Percentiles rank a stretch among this genome's conserved stretches.
These are phyloP conservation scores for Fusarium pilosicola DNA, from an alignment of 2,329 filamentous ascomycete species.

Conservation along the genomic window DNA sequence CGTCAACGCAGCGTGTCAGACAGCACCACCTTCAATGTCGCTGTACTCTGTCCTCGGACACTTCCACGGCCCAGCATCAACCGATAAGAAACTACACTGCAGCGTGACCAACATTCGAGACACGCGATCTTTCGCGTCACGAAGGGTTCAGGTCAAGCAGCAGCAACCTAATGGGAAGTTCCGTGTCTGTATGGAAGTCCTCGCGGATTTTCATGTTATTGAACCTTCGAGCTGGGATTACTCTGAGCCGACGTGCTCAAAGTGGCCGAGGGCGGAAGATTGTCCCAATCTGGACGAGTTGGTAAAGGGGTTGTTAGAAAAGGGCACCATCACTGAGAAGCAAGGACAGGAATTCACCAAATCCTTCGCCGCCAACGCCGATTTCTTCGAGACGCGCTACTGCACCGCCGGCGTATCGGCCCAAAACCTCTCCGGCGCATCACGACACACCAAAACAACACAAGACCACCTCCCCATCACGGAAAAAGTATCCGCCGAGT, in stretches of 20 bases:
- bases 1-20: constrained; percentile 53
- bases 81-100: constrained; percentile 51
- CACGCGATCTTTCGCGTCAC: constrained; percentile 60
- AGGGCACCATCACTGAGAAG: constrained; percentile 41
- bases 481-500: constrained; percentile 54
- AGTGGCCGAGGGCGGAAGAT: constrained; percentile 46
- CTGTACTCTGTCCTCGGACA: constrained; percentile 59
- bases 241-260: constrained; percentile 47
- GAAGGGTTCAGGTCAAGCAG: constrained; percentile 58
- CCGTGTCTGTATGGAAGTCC: constrained; percentile 54
- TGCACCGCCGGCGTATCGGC: constrained; percentile 54
- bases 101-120: constrained; percentile 52
- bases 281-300: constrained; percentile 27
- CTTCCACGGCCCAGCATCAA: constrained; percentile 58
- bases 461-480: constrained; percentile 47
- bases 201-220: constrained; percentile 58
- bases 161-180: constrained; percentile 48
- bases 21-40: constrained; percentile 50
- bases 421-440: constrained; percentile 56
- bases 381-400: constrained; percentile 50
- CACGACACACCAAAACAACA: constrained; percentile 52
- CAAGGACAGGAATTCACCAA: constrained; percentile 36
- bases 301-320: constrained; percentile 24
- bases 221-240: constrained; percentile 53
- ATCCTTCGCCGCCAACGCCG: constrained; percentile 45